A percentile compares a stretch with the other conserved stretches of the same genome.
Evolutionary conservation across 1,139 yeast genomes (phyloP).

Genomic region (Yamadazyma aaseri): DNA sequence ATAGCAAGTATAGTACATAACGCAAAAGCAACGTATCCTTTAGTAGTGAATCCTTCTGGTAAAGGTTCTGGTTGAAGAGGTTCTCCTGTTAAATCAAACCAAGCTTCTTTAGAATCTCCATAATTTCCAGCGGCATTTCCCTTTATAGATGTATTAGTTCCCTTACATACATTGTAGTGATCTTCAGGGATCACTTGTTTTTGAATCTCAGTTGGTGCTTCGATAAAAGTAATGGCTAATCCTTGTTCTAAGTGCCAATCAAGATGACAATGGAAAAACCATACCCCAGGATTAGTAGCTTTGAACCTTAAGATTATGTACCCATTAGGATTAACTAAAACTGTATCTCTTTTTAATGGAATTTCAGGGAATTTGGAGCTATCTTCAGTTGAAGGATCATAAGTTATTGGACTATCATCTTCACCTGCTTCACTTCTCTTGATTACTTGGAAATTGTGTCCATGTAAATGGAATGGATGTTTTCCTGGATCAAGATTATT

Average conservation of each 20-base stretch:
- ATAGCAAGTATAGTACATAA: slow-evolving; percentile 79
- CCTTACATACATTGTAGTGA: slow-evolving; percentile 61
- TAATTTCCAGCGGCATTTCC: slow-evolving; percentile 90
- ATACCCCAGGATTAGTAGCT: slow-evolving; percentile 61
- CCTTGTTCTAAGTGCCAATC: slow-evolving; percentile 69
- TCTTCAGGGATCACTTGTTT: slow-evolving; percentile 50
- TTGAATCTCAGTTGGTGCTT: slow-evolving; percentile 58
- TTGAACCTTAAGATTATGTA: slow-evolving; percentile 59
- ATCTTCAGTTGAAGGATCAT: slow-evolving; percentile 33
- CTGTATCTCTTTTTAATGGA: slow-evolving; percentile 73
- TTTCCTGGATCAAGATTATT: slow-evolving; percentile 74
- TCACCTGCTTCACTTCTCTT: slow-evolving; percentile 35
- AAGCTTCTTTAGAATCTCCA: slow-evolving; percentile 40
- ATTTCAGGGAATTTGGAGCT: slow-evolving; percentile 37
- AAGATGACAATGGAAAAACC: slow-evolving; percentile 67
- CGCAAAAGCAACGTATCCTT: slow-evolving; percentile 85
- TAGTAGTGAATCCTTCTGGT: slow-evolving; percentile 85
- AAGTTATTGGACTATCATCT: slow-evolving; percentile 37
- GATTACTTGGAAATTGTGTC: slow-evolving; percentile 68
- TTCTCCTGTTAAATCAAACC: slow-evolving; percentile 68
- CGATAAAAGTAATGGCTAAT: slow-evolving; percentile 50
- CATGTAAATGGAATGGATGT: slow-evolving; percentile 90
- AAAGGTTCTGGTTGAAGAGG: slow-evolving; percentile 60
- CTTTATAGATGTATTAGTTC: slow-evolving; percentile 42
- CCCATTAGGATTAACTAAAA: slow-evolving; percentile 64